phyloP scores from a whole-genome alignment of 2,329 filamentous ascomycete genomes.

The Chaetomiaceae sp. region DNA sequence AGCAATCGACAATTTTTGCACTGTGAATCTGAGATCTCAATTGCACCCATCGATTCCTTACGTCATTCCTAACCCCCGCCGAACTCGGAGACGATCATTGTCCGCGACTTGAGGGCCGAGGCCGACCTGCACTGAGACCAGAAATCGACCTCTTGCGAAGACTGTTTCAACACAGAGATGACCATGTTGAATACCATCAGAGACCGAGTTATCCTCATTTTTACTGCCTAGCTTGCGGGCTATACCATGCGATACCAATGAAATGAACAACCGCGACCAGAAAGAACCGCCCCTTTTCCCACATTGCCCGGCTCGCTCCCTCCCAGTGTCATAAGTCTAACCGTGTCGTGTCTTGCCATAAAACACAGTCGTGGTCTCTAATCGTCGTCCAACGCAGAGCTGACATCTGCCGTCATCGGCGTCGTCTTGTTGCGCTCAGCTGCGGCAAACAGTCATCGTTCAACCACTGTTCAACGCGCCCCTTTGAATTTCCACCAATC shows the following conservation, averaged over 20 bases:
- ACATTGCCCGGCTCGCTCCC: slow-evolving; percentile 5
- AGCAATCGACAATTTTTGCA: too few species aligned
- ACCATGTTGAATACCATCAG: slow-evolving; percentile 3
- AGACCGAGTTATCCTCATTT: background rate
- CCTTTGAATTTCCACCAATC: background rate
- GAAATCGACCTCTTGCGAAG: too few species aligned
- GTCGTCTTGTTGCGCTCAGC: slow-evolving; percentile 18
- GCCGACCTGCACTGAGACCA: too few species aligned
- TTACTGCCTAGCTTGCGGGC: background rate
- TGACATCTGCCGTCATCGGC: slow-evolving; percentile 8
- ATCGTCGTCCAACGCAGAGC: slow-evolving; percentile 10
- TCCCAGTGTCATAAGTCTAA: slow-evolving; percentile 5
- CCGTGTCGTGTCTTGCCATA: slow-evolving; percentile 11
- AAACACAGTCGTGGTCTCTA: slow-evolving; percentile 6
- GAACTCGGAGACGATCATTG: slow-evolving; percentile 1
- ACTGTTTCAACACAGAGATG: background rate
- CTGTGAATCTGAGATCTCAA: background rate
- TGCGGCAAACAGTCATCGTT: slow-evolving; percentile 16
- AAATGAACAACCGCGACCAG: background rate
- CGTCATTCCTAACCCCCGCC: slow-evolving; percentile 3
- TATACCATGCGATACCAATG: background rate
- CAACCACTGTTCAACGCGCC: slow-evolving; percentile 19
- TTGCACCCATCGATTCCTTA: background rate
- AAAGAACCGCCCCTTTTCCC: slow-evolving; percentile 7
- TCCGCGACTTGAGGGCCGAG: background rate